These are phyloP conservation scores for Lipomyces sp. DNA, from an alignment of 805 yeast genomes.

Conservation along the genomic window DNA sequence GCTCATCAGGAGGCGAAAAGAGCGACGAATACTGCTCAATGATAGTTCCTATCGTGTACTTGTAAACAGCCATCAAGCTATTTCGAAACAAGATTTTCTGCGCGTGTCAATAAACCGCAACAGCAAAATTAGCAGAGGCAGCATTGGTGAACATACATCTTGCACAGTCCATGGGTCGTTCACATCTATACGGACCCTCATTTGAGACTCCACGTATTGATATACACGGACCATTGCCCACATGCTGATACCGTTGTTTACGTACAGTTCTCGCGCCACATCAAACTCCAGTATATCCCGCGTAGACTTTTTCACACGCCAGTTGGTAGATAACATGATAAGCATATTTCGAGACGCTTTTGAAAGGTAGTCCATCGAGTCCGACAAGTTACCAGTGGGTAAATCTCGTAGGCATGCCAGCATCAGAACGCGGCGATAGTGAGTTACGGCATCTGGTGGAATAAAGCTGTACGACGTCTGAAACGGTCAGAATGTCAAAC, in stretches of 20 bases:
- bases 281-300: slow-evolving; percentile 57
- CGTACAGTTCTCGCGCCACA: slow-evolving; percentile 52
- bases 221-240: background rate
- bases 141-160: slow-evolving; percentile 10
- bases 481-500: background rate
- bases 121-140: background rate
- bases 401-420: slow-evolving; percentile 25
- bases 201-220: slow-evolving; percentile 10
- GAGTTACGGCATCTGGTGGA: slow-evolving; percentile 51
- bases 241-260: slow-evolving; percentile 1
- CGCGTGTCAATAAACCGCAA: background rate
- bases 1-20: background rate
- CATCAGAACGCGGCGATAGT: slow-evolving; percentile 49
- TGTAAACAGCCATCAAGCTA: slow-evolving; percentile 16
- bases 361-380: slow-evolving; percentile 45
- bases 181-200: background rate
- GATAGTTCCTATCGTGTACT: slow-evolving; percentile 2
- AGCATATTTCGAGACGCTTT: slow-evolving; percentile 54
- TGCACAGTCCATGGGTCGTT: slow-evolving; percentile 23
- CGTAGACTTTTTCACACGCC: slow-evolving; percentile 63
- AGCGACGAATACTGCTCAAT: background rate
- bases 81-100: slow-evolving; percentile 16
- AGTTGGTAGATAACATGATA: slow-evolving; percentile 54
- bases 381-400: background rate
- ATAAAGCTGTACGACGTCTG: slow-evolving; percentile 43